Percentiles rank a stretch among this genome's conserved stretches.
Evolutionary conservation across 192 early-diverging fungal species (phyloP).

Genomic region (Mortierella hygrophila): DNA sequence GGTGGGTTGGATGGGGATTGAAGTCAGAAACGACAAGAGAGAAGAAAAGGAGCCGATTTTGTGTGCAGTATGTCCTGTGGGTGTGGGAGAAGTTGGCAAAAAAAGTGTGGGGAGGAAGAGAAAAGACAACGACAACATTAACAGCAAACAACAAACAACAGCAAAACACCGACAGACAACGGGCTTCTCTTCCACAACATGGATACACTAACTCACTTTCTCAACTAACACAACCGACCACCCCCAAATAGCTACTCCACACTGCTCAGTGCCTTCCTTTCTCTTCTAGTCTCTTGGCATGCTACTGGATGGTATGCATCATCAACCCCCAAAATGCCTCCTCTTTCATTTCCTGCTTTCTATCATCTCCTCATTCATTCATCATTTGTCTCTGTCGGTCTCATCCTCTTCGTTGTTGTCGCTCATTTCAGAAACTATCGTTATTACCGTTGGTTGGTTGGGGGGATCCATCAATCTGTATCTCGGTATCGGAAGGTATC

Average conservation of each 20-base stretch:
- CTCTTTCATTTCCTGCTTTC: not conserved
- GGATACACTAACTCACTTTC: constrained; percentile 2
- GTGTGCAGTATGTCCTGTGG: not conserved
- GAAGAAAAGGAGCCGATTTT: not conserved
- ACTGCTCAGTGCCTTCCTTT: not conserved
- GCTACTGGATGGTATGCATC: not conserved
- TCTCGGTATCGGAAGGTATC: too few species aligned
- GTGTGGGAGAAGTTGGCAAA: not conserved
- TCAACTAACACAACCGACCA: not conserved
- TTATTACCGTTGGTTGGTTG: too few species aligned
- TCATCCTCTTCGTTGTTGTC: not conserved
- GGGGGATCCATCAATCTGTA: not conserved
- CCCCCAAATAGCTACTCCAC: not conserved
- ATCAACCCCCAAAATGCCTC: too few species aligned
- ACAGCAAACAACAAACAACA: not conserved
- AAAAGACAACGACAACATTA: not conserved
- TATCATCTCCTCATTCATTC: not conserved
- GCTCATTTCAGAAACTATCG: not conserved
- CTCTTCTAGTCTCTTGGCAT: not conserved
- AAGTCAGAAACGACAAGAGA: not conserved
- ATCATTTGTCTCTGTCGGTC: not conserved
- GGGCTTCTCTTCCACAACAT: constrained; percentile 6
- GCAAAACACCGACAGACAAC: not conserved
- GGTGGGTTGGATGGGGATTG: not conserved
- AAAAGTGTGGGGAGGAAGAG: constrained; percentile 6